Evolutionary conservation across 2,329 filamentous ascomycete species (phyloP).

Genomic region (Botrytis tulipae): DNA sequence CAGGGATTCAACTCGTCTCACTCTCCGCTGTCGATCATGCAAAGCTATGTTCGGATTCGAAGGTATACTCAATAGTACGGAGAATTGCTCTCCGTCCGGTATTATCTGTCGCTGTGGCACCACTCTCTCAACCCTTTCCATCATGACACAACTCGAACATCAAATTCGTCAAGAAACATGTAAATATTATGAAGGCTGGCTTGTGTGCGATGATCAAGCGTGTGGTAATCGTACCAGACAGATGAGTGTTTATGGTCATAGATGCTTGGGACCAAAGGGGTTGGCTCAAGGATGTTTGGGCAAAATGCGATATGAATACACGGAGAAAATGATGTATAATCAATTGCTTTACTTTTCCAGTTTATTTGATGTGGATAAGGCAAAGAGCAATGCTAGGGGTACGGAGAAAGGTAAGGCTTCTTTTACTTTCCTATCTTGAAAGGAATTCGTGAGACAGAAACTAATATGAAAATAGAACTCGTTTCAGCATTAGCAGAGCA

Average conservation of each 20-base stretch:
- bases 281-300: conserved; percentile 82
- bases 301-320: conserved; percentile 82
- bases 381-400: conserved; percentile 52
- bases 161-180: conserved; percentile 76
- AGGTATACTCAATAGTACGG: conserved; percentile 61
- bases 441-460: background rate
- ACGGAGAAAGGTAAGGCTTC: conserved; percentile 44
- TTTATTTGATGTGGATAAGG: conserved; percentile 88
- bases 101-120: conserved; percentile 71
- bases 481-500: conserved; percentile 73
- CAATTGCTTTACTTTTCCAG: conserved; percentile 84
- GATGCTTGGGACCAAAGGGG: conserved; percentile 84
- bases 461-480: conserved; percentile 40
- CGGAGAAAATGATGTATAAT: conserved; percentile 90
- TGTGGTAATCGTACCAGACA: conserved; percentile 86
- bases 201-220: conserved; percentile 84
- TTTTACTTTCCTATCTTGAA: background rate
- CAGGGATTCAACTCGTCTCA: conserved; percentile 72
- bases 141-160: conserved; percentile 84
- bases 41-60: conserved; percentile 71
- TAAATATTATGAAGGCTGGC: conserved; percentile 88
- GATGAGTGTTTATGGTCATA: conserved; percentile 87
- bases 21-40: conserved; percentile 79
- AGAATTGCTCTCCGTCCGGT: conserved; percentile 69
- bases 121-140: conserved; percentile 64